Conservation (phyloP, 345 rosid genomes). For the Reutealis trisperma region DNA sequence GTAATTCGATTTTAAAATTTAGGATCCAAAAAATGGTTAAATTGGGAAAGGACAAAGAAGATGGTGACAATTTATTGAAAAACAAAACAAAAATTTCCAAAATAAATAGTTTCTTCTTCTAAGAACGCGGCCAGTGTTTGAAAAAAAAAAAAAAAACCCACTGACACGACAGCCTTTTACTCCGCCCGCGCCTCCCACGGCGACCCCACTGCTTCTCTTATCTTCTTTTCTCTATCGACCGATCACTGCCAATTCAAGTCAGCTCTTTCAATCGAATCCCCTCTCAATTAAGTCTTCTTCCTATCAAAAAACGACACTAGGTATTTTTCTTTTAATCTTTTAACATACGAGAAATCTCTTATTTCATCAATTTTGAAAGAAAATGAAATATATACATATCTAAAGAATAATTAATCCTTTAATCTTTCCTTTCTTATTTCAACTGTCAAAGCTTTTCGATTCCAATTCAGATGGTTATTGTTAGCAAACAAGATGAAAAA, state of each 20-base stretch:
- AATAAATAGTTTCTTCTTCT: neutral
- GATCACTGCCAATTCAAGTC: neutral
- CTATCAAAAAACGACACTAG: neutral
- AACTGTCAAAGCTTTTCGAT: neutral
- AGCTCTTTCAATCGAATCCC: neutral
- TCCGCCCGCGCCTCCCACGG: neutral
- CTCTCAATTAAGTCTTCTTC: neutral
- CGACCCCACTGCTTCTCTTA: neutral
- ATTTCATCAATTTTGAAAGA: too few species aligned
- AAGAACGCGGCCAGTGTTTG: neutral
- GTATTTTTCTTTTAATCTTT: too few species aligned
- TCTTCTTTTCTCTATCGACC: neutral
- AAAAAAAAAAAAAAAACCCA: too few species aligned
- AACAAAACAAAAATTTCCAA: too few species aligned
- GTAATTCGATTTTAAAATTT: too few species aligned
- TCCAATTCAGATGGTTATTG: neutral
- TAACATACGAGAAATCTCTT: too few species aligned
- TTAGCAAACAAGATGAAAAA: neutral
- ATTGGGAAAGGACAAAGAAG: too few species aligned
- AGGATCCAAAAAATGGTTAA: too few species aligned
- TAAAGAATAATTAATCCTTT: too few species aligned
- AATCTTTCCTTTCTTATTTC: too few species aligned
- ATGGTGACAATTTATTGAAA: too few species aligned
- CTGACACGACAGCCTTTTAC: neutral
- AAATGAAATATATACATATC: too few species aligned